Evolutionary conservation across 202 grass and related monocot species (phyloP).

Genomic region (Bolboschoenoplectus hybrid): DNA sequence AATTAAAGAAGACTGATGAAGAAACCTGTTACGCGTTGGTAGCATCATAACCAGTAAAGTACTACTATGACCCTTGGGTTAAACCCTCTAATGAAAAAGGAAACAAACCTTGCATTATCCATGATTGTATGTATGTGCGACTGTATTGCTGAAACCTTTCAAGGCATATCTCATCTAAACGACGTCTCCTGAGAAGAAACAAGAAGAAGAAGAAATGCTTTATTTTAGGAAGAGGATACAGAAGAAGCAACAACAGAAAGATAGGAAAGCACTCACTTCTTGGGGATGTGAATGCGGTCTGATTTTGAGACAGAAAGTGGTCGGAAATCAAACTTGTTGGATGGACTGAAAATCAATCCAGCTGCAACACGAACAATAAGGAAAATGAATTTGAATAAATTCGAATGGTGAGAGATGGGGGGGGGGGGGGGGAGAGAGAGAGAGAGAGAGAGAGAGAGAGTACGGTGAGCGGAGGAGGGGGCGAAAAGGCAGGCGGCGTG

Average conservation of each 20-base stretch:
- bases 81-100: slow-evolving; percentile 26
- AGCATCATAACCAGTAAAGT: slow-evolving; percentile 15
- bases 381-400: slow-evolving; percentile 1
- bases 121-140: slow-evolving; percentile 87
- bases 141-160: slow-evolving; percentile 92
- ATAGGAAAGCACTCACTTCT: slow-evolving; percentile 57
- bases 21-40: not conserved
- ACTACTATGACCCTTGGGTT: slow-evolving; percentile 29
- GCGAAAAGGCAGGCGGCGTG: slow-evolving; percentile 29
- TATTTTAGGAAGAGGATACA: slow-evolving; percentile 22
- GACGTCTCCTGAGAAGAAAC: slow-evolving; percentile 50
- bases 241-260: slow-evolving; percentile 12
- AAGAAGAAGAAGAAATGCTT: not conserved
- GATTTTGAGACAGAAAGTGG: slow-evolving; percentile 49
- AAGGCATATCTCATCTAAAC: slow-evolving; percentile 85
- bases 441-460: slow-evolving; percentile 16
- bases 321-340: slow-evolving; percentile 33
- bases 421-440: no score
- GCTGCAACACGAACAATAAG: slow-evolving; percentile 21
- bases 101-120: slow-evolving; percentile 90
- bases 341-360: slow-evolving; percentile 7
- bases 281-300: slow-evolving; percentile 61
- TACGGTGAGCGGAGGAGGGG: slow-evolving; percentile 26
- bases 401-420: not conserved
- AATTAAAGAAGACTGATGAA: not conserved